Base-by-base conservation (phyloP, 202 grass and related monocot genomes). In the Musa balbisiana region DNA sequence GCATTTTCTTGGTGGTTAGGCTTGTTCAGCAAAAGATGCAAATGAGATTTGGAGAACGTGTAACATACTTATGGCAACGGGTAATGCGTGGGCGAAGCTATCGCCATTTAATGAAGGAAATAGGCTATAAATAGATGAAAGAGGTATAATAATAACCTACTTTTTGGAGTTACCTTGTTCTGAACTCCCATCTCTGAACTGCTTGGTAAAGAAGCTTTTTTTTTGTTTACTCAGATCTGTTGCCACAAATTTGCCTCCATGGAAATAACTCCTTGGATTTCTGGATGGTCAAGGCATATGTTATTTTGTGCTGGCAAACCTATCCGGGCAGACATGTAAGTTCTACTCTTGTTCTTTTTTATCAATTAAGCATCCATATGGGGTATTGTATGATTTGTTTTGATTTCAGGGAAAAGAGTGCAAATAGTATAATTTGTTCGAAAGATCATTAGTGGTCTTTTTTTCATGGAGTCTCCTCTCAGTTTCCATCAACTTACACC, bases 31-130 rank as follows among this genome's bases (percentile, higher is more conserved):
- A 98, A 73, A 94, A 83, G 73, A 80, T 98, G 81, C 81, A 94
- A 65, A 71, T 94, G 78, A 87, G 67, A 67, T 73, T 92, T 87
- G 77, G 75, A 82, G 91, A 92, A 87, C 83, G 29, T 52, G 52
- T 94, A 82, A 25, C 80, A 71, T 94, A 76, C 76, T 75, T 73
- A 13, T 98, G 95, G 88, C 95, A 98, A 84, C 78, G 89, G 79
- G 33, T 89, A 71, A 82, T 98, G 68, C 83, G 85, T 69, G 88
- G 91, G 1, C 85, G 91, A 79, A 94, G 89, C 81, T 99, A 99
- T 83, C 87, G 95, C 14, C 91, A 99, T 64, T 90, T 94, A 33
- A 92, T 94, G 91, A 99, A 92, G 76, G 91, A 94, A 90, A 55
- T 88, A 52, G 87, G 91, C 76, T 99, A 94, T 79, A 99, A 99